Evolutionary conservation across 1,284 basidiomycete genomes (phyloP), one percentile per base, ranked within the genome.

Genomic region (Cerrena zonata): DNA sequence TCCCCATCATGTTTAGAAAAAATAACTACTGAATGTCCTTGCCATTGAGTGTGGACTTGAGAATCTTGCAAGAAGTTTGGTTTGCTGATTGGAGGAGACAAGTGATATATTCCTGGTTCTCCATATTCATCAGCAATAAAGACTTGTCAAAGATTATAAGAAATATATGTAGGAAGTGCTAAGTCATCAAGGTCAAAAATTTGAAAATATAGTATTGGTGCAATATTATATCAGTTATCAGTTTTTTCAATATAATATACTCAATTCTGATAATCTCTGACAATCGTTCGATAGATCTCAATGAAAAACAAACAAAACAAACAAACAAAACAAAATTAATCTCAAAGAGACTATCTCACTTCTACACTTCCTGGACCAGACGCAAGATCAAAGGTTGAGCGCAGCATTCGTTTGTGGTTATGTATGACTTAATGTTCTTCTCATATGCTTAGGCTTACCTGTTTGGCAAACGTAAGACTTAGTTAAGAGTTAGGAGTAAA

Each of bases 21-120:
- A 44, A 27, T n/a, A 44, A 27, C 24, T 44, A 5, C 42, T 44
- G 42, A 42, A 36, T 36, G 34, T 23, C 12, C n/a, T n/a, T n/a
- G n/a, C n/a, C n/a, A n/a, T n/a, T n/a, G n/a, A n/a, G n/a, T n/a
- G n/a, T n/a, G n/a, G n/a, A n/a, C 40, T 18, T n/a, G 10, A 42
- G 10, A 42, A 12, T 11, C 40, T 11, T 18, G 10, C 40, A 42
- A 42, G 40, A 11, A 36, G n/a, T 36, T 11, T 10, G n/a, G 40
- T n/a, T 10, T 42, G n/a, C n/a, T 39, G 37, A 39, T 15, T 18
- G 34, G n/a, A 11, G 11, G n/a, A 18, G 13, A 18, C 37, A 39
- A 15, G n/a, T 36, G 34, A 4, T 18, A 39, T 5, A 4, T 15
- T 18, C n/a, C 37, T 39, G 4, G n/a, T 15, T 18, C n/a, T 36